Conservation (phyloP, 2,329 filamentous ascomycete genomes). For the Paecilomyces variotii region DNA sequence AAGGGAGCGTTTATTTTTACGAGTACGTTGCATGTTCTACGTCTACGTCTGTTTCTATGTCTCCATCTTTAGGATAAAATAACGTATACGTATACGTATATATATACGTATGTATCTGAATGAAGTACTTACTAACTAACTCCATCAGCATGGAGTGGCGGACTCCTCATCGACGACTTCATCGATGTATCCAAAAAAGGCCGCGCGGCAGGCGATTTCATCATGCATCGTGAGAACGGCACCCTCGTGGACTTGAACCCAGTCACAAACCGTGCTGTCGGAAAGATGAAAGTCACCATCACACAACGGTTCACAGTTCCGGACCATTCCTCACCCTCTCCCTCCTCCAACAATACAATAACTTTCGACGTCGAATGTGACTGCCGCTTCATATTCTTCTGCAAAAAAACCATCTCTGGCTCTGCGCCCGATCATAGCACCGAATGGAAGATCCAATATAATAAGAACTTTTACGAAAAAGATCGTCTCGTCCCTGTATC, state of each 20-base stretch:
- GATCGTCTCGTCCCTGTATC: slow-evolving; percentile 39
- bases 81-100: too few species aligned
- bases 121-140: background rate
- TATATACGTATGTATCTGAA: too few species aligned
- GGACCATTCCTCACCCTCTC: too few species aligned
- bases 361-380: slow-evolving; percentile 11
- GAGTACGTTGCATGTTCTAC: slow-evolving; percentile 25
- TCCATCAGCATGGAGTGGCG: slow-evolving; percentile 39
- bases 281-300: slow-evolving; percentile 50
- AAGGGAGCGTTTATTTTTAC: slow-evolving; percentile 42
- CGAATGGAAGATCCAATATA: slow-evolving; percentile 1
- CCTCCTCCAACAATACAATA: background rate
- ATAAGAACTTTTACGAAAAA: slow-evolving; percentile 1
- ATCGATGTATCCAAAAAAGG: slow-evolving; percentile 41
- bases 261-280: slow-evolving; percentile 35
- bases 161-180: slow-evolving; percentile 36
- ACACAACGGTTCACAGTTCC: slow-evolving; percentile 30
- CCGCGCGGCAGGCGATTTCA: slow-evolving; percentile 42
- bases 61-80: background rate
- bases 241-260: slow-evolving; percentile 40
- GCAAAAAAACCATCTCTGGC: slow-evolving; percentile 19
- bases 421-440: slow-evolving; percentile 31
- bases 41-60: background rate
- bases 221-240: slow-evolving; percentile 48
- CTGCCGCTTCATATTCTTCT: slow-evolving; percentile 46